Conservation (phyloP, 2,329 filamentous ascomycete species). For the Arthrinium puccinioides region DNA sequence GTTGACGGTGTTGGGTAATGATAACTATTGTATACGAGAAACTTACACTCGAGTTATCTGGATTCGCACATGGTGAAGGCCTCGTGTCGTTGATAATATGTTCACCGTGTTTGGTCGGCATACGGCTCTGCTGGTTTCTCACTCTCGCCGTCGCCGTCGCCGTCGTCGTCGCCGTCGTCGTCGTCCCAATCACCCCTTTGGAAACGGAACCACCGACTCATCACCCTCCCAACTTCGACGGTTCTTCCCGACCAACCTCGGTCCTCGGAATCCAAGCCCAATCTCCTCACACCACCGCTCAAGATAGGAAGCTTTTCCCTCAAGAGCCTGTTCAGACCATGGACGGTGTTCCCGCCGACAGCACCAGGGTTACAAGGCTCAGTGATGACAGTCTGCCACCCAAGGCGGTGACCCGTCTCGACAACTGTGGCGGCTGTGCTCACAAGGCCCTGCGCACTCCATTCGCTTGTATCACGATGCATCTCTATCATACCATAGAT, state of each 20-base stretch:
- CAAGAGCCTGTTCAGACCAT: conserved; percentile 30
- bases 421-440: conserved; percentile 55
- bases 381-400: conserved; percentile 36
- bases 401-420: conserved; percentile 46
- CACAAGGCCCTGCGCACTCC: conserved; percentile 67
- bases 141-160: too few relatives aligned
- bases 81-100: too few relatives aligned
- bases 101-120: too few relatives aligned
- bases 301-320: conserved; percentile 53
- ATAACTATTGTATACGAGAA: too few relatives aligned
- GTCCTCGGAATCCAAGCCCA: conserved; percentile 34
- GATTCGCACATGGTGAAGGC: too few relatives aligned
- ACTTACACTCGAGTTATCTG: too few relatives aligned
- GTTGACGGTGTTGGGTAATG: neutral
- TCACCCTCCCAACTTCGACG: conserved; percentile 48
- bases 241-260: conserved; percentile 50
- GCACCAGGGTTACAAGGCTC: too few relatives aligned
- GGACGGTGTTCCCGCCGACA: too few relatives aligned
- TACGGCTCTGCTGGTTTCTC: too few relatives aligned
- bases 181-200: conserved; percentile 27
- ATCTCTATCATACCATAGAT: conserved; percentile 59
- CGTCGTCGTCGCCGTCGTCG: too few relatives aligned
- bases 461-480: conserved; percentile 63
- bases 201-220: conserved; percentile 61
- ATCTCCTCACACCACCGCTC: conserved; percentile 43